Conservation (phyloP, 805 yeast genomes). For the Scheffersomyces coipomensis region DNA sequence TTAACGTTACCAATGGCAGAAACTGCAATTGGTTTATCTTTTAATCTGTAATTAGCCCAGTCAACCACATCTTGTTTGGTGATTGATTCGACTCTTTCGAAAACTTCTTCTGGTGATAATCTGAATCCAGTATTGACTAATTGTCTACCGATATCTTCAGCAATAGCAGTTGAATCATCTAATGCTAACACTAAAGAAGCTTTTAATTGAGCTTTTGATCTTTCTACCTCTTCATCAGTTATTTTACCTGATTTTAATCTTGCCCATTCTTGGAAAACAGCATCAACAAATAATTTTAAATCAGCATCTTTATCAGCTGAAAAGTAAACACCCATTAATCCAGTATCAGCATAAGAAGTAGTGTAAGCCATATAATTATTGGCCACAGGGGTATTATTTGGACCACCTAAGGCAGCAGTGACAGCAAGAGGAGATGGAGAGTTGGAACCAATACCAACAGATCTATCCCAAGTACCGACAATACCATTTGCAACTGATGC, state of each 20-base stretch:
- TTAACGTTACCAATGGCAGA: constrained; percentile 88
- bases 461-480: constrained; percentile 96
- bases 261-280: constrained; percentile 84
- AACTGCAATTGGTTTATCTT: constrained; percentile 78
- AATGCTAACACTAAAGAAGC: constrained; percentile 86
- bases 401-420: constrained; percentile 57
- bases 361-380: constrained; percentile 96
- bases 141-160: constrained; percentile 98
- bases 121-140: constrained; percentile 88
- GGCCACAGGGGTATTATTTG: constrained; percentile 66
- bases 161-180: constrained; percentile 94
- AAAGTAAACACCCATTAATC: constrained; percentile 94
- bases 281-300: constrained; percentile 66
- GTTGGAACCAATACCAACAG: constrained; percentile 78
- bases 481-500: constrained; percentile 96
- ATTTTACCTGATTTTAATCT: constrained; percentile 77
- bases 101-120: constrained; percentile 71
- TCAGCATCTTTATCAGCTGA: constrained; percentile 75
- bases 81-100: constrained; percentile 72
- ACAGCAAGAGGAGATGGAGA: constrained; percentile 84
- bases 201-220: constrained; percentile 92
- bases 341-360: constrained; percentile 96
- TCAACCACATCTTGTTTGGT: constrained; percentile 74
- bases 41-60: constrained; percentile 84
- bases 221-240: constrained; percentile 81